phyloP scores from a whole-genome alignment of 257 asterid genomes.

The Salvia rosmarinus region DNA sequence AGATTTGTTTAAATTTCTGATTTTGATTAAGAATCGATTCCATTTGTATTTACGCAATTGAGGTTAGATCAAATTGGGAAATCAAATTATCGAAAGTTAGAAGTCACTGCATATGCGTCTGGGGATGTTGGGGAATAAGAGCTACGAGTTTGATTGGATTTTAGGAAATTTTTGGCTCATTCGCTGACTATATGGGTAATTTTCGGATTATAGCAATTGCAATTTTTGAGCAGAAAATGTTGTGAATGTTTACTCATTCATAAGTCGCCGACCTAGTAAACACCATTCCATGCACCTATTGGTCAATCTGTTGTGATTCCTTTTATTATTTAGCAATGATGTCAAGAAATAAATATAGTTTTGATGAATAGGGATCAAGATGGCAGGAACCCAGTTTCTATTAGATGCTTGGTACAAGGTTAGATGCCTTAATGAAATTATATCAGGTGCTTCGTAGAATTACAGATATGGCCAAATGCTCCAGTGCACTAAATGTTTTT shows the following conservation, averaged over 20 bases:
- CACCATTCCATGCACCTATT: conserved; percentile 18
- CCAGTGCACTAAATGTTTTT: background rate
- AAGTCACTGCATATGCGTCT: background rate
- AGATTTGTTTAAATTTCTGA: conserved; percentile 20
- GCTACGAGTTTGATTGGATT: conserved; percentile 17
- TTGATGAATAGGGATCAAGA: conserved; percentile 16
- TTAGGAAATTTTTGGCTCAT: background rate
- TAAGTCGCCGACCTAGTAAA: background rate
- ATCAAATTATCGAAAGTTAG: background rate
- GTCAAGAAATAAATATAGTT: conserved; percentile 17
- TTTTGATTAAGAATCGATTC: conserved; percentile 26
- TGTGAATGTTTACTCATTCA: conserved; percentile 8
- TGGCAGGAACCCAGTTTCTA: background rate
- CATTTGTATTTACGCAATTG: background rate
- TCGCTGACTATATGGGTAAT: background rate
- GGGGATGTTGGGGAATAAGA: conserved; percentile 24
- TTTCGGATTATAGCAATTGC: background rate
- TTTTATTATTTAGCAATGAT: conserved; percentile 12
- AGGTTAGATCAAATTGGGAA: conserved; percentile 30
- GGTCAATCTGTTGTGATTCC: background rate
- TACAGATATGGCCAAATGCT: conserved; percentile 6
- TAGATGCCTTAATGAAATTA: conserved; percentile 12
- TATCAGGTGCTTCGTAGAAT: background rate
- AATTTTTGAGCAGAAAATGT: conserved; percentile 7
- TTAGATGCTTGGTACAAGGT: background rate